Evolutionary conservation across 1,139 yeast genomes (phyloP).

Genomic region (Suzukiozyma palmioleophila): DNA sequence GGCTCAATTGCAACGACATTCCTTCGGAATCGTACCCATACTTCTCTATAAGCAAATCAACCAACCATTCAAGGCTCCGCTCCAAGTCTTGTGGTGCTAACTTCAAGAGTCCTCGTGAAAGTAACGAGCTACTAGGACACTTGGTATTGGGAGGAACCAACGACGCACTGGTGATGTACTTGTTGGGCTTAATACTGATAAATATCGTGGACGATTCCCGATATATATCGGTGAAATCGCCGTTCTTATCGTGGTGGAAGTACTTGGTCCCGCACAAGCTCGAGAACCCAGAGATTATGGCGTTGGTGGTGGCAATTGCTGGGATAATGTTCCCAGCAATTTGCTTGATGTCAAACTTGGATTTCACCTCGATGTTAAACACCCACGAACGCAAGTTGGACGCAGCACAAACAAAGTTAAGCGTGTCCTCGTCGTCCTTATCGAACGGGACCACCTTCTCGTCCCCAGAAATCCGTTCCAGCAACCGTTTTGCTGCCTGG

Average conservation of each 20-base stretch:
- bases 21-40: constrained; percentile 66
- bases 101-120: constrained; percentile 39
- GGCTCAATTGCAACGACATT: constrained; percentile 56
- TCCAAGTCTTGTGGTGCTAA: constrained; percentile 14
- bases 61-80: constrained; percentile 34
- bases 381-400: constrained; percentile 76
- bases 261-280: constrained; percentile 65
- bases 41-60: constrained; percentile 39
- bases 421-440: constrained; percentile 90
- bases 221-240: constrained; percentile 14
- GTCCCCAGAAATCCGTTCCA: constrained; percentile 39
- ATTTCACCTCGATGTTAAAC: constrained; percentile 66
- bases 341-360: constrained; percentile 85
- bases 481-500: constrained; percentile 46
- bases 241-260: constrained; percentile 28
- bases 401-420: constrained; percentile 83
- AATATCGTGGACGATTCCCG: constrained; percentile 48
- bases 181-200: constrained; percentile 65
- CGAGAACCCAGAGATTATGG: constrained; percentile 87
- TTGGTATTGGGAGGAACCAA: constrained; percentile 57
- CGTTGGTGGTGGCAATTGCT: constrained; percentile 97
- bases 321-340: constrained; percentile 98
- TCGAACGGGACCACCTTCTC: constrained; percentile 66
- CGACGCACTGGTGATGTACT: constrained; percentile 62
- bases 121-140: constrained; percentile 75